These are phyloP conservation scores for Stephanodiscus minutulus DNA, from an alignment of 108 stramenopile species.

Conservation along the genomic window DNA sequence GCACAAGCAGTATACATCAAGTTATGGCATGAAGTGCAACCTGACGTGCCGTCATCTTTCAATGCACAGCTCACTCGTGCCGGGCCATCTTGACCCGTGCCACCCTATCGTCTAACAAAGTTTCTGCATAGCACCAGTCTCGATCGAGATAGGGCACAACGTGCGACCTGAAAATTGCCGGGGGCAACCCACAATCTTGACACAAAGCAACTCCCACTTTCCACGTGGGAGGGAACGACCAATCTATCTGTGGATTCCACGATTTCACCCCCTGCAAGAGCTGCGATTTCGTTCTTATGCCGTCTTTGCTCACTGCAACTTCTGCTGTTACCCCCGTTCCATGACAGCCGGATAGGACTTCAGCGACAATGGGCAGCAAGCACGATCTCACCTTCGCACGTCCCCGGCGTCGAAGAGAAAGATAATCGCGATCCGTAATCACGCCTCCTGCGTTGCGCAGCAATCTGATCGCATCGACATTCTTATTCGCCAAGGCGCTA, in stretches of 20 bases:
- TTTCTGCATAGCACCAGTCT: slow-evolving; percentile 37
- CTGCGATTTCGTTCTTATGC: slow-evolving; percentile 1
- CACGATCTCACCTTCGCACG: slow-evolving; percentile 3
- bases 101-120: too few species aligned
- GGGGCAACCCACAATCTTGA: slow-evolving; percentile 39
- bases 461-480: slow-evolving; percentile 31
- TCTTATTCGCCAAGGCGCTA: slow-evolving; percentile 19
- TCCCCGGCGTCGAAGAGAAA: slow-evolving; percentile 14
- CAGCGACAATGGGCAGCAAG: slow-evolving; percentile 24
- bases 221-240: slow-evolving; percentile 49
- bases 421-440: slow-evolving; percentile 42
- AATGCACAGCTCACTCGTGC: too few species aligned
- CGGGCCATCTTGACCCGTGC: too few species aligned
- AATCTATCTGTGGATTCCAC: slow-evolving; percentile 20
- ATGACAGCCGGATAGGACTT: neutral
- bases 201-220: slow-evolving; percentile 28
- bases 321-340: neutral
- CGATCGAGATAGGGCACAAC: slow-evolving; percentile 30
- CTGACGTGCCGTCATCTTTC: too few species aligned
- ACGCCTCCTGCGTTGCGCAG: slow-evolving; percentile 21
- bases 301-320: neutral
- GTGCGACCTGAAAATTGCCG: slow-evolving; percentile 28
- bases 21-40: too few species aligned
- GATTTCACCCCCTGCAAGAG: slow-evolving; percentile 11
- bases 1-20: too few species aligned